Conservation (phyloP, 257 asterid species). For the Solanum infundibuliforme region DNA sequence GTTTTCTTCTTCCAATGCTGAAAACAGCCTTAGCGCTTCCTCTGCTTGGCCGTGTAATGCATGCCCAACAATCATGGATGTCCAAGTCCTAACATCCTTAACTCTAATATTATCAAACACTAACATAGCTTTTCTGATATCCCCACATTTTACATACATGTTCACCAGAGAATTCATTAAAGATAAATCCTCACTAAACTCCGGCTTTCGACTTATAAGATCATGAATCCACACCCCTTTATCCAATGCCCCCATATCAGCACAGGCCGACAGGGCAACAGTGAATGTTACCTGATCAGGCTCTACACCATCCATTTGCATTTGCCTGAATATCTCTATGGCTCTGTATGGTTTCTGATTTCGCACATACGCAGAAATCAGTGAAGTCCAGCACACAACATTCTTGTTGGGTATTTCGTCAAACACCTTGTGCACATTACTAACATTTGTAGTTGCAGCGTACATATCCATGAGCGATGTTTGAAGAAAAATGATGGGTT, state of each 20-base stretch:
- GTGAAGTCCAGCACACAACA: constrained; percentile 13
- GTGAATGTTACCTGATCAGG: constrained; percentile 19
- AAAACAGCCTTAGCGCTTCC: constrained; percentile 12
- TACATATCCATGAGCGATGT: constrained; percentile 9
- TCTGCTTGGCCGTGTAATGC: constrained; percentile 21
- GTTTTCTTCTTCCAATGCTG: constrained; percentile 10
- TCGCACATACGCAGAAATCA: constrained; percentile 13
- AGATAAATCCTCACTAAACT: background rate
- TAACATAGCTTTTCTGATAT: constrained; percentile 8
- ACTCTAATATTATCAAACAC: constrained; percentile 4
- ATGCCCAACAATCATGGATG: constrained; percentile 25
- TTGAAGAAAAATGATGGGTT: background rate
- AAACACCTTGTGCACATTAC: constrained; percentile 9
- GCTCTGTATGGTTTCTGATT: constrained; percentile 14
- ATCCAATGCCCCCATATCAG: constrained; percentile 18
- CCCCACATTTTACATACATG: constrained; percentile 22
- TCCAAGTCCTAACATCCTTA: constrained; percentile 23
- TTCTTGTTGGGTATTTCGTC: constrained; percentile 19
- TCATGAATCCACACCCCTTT: constrained; percentile 12
- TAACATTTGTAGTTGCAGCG: background rate
- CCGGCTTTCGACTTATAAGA: background rate
- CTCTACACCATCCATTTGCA: constrained; percentile 10
- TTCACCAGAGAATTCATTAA: constrained; percentile 15
- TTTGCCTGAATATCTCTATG: constrained; percentile 5
- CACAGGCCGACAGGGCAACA: constrained; percentile 10